These are phyloP conservation scores for Hemerocallis citrina DNA, from an alignment of 106 monocot species.

Conservation along the genomic window DNA sequence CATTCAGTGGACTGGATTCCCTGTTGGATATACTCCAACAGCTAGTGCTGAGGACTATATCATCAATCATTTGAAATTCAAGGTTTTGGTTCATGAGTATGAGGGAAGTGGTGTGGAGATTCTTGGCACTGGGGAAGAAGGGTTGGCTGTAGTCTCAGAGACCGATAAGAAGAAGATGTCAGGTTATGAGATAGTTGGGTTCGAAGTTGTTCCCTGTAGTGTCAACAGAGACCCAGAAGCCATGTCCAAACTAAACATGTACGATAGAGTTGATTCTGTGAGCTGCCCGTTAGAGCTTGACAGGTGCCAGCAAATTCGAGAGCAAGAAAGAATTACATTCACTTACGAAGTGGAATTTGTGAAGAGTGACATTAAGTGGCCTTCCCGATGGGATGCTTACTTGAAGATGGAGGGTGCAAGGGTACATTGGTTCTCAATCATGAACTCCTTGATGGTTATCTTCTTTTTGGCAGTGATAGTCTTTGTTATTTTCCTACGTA, in stretches of 20 bases:
- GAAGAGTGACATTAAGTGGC: conserved; percentile 18
- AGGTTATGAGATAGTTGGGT: conserved; percentile 20
- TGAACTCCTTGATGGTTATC: conserved; percentile 22
- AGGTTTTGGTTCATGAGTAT: conserved; percentile 15
- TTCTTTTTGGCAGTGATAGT: conserved; percentile 24
- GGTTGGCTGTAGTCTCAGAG: background rate
- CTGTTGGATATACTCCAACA: conserved; percentile 16
- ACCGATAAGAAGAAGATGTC: conserved; percentile 17
- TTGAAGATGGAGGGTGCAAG: conserved; percentile 26
- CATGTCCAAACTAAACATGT: conserved; percentile 23
- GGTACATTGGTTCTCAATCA: conserved; percentile 18
- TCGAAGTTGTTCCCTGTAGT: conserved; percentile 31
- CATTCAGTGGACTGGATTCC: conserved; percentile 17
- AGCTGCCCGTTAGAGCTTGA: conserved; percentile 19
- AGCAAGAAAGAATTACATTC: conserved; percentile 17
- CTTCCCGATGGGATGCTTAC: conserved; percentile 24
- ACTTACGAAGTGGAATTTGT: conserved; percentile 25
- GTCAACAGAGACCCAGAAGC: conserved; percentile 11
- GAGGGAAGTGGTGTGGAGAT: conserved; percentile 11
- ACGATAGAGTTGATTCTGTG: conserved; percentile 18
- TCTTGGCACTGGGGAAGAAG: conserved; percentile 9
- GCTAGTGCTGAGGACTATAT: conserved; percentile 5
- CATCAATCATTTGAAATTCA: conserved; percentile 24
- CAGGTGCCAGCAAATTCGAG: conserved; percentile 17
- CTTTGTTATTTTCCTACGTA: conserved; percentile 20